These are phyloP conservation scores for Quercus parvula DNA, from an alignment of 306 rosid species.

Conservation along the genomic window DNA sequence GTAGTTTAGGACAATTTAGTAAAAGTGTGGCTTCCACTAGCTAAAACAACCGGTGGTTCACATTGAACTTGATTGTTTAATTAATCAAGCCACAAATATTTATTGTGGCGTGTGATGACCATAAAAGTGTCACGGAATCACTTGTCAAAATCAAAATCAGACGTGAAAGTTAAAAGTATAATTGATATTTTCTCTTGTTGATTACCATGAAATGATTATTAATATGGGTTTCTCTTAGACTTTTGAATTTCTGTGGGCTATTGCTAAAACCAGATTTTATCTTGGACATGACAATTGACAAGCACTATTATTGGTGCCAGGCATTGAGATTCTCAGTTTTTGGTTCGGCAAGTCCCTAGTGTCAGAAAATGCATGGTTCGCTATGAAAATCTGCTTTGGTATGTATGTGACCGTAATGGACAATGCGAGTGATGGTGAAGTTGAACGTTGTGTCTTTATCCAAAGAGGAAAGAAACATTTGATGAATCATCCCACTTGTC, in stretches of 20 bases:
- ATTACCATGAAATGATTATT: not conserved
- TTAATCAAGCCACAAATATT: not conserved
- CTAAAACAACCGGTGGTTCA: not conserved
- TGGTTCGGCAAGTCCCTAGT: not conserved
- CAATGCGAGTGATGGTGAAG: no score
- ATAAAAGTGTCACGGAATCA: not conserved
- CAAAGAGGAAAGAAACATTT: no score
- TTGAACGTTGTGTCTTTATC: no score
- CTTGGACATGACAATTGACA: not conserved
- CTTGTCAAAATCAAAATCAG: not conserved
- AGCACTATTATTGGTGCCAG: not conserved
- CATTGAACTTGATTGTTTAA: not conserved
- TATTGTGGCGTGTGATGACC: not conserved
- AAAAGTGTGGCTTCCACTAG: not conserved
- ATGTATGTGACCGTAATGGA: not conserved
- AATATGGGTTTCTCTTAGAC: no score
- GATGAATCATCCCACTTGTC: no score
- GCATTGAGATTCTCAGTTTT: not conserved
- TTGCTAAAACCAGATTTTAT: not conserved
- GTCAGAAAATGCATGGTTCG: not conserved
- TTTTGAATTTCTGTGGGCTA: no score
- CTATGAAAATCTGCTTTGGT: not conserved
- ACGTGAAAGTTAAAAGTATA: not conserved
- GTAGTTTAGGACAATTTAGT: no score
- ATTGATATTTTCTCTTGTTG: not conserved